Evolutionary conservation across 345 rosid species (phyloP), one percentile per base, ranked within the genome.

Genomic region (Erucastrum elatum): DNA sequence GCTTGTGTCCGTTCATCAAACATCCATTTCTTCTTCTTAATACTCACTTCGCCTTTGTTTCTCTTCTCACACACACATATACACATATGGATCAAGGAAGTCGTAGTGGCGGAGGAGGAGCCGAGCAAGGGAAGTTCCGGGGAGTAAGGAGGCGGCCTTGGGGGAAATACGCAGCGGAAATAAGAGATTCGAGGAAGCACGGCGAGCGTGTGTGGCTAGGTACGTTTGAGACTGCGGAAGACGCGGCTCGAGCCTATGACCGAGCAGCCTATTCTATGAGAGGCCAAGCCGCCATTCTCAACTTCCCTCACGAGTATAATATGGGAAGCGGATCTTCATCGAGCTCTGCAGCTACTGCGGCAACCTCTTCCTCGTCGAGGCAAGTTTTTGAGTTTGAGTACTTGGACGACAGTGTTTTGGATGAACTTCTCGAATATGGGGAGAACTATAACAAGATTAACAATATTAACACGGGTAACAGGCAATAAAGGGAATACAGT

Each of bases 131-230:
- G 83, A 75, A 75, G 64, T 87, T 17, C 86, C 82, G 98, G 1
- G 98, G 98, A 0, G 95, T 93, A 16, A 82, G 98, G 34, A 86
- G 87, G 68, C 75, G 98, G 71, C 97, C 97, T 0, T 91, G 98
- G 98, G 98, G 98, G 0, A 93, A 93, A 80, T 93, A 74, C 3
- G 98, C 98, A 0, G 92, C 98, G 0, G 98, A 93, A 77, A 93
- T 93, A 17, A 82, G 97, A 59, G 98, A 93, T 73, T 88, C 98
- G 0, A 70, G 86, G 1, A 87, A 91, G 82, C 88, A 84, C 4
- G 97, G 98, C 0, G 90, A 87, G 1, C 88, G 98, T 25, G 71
- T 81, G 55, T 93, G 98, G 98, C 87, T 93, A 1, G 98, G 98
- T 56, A 93, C 98, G 25, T 93, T 88, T 37, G 94, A 91, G 6